Evolutionary conservation across 2,329 filamentous ascomycete species (phyloP), one percentile per base, ranked within the genome.

Genomic region (Cercospora sp.): DNA sequence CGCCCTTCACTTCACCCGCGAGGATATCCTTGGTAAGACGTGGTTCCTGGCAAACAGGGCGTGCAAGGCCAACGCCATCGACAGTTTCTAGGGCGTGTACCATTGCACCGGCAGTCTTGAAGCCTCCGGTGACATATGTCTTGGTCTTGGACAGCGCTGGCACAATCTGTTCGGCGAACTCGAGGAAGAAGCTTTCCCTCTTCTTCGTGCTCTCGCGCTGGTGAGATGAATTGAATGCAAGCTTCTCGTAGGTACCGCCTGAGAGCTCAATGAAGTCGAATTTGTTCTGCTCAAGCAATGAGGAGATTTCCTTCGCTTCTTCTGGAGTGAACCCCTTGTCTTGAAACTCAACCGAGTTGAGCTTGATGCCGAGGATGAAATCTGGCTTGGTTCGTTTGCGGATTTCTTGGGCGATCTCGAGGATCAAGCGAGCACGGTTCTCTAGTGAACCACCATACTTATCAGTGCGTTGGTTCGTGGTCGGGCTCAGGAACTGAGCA

Each of bases 241-340:
- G 74, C 18, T 80, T 77, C 77, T 89, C 84, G 72, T 88, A 88
- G 0, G 87, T 89, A 7, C 88, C 88, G 12, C 88, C 87, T 0
- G 81, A 85, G 0, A 89, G 80, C 77, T 89, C 87, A 12, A 89
- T 85, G 71, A 87, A 86, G 75, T 87, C 82, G 62, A 87, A 86
- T 7, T 76, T 77, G 67, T 84, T 82, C 59, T 80, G 74, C 74
- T 88, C 85, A 1, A 87, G 72, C 66, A 74, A 57, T 55, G 71
- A 55, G 51, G 69, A 72, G 3, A 72, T 63, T 58, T 81, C 74
- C 34, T 78, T 80, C 1, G 84, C 83, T 69, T 88, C 86, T 7
- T 85, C 82, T 3, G 84, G 79, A 51, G 80, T 79, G 77, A 87
- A 84, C 0, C 85, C 85, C 49, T 83, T 81, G 16, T 82, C 81